phyloP scores from a whole-genome alignment of 257 asterid species.

The Solanum bulbocastanum region DNA sequence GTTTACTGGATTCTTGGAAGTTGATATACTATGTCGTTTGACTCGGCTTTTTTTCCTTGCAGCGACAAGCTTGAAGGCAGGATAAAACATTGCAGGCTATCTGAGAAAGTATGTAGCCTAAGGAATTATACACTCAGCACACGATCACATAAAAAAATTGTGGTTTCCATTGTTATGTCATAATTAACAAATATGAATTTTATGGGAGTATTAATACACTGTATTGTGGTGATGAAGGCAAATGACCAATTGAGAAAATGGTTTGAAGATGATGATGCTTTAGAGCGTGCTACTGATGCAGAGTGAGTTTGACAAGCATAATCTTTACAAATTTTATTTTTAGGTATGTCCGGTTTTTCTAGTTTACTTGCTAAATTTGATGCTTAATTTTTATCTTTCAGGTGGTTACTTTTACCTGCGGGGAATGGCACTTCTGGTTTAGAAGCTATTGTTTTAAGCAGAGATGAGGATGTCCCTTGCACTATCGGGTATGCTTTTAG shows the following conservation, averaged over 20 bases:
- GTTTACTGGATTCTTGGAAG: background rate
- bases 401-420: constrained; percentile 66
- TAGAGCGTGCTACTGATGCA: constrained; percentile 81
- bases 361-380: background rate
- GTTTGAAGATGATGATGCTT: constrained; percentile 80
- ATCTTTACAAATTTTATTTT: background rate
- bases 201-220: background rate
- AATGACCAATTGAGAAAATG: constrained; percentile 52
- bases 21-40: background rate
- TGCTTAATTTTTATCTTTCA: constrained; percentile 5
- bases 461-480: constrained; percentile 56
- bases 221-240: constrained; percentile 39
- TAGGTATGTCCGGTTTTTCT: background rate
- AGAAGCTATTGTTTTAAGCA: constrained; percentile 58
- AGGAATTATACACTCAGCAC: background rate
- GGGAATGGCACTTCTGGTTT: constrained; percentile 46
- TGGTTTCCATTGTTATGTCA: background rate
- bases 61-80: constrained; percentile 92
- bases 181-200: background rate
- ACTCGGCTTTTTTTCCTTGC: constrained; percentile 2
- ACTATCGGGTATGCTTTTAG: constrained; percentile 51
- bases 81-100: constrained; percentile 61
- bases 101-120: constrained; percentile 65
- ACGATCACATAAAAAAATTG: background rate
- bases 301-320: constrained; percentile 40